Base-by-base conservation (phyloP, 192 early-diverging fungal genomes). In the Coemansia sp. region DNA sequence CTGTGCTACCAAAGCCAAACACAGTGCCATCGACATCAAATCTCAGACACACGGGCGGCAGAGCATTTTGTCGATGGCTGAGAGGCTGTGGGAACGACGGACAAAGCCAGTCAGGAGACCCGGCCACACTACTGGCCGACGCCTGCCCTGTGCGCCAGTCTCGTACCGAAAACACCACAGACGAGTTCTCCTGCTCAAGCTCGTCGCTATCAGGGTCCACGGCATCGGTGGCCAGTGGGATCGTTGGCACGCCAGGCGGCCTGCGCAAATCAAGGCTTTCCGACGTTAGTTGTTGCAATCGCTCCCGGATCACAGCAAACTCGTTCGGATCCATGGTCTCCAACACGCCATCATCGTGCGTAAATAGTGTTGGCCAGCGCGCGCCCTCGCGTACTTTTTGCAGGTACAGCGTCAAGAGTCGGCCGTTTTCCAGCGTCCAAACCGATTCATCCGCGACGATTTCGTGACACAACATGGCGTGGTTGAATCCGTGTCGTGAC, bases 21-120 rank as follows among this genome's bases (percentile, higher is more conserved):
- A 89, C 85, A 0, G 85, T 48, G 8, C 87, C 90, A 66, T 91
- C 90, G 8, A 91, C 84, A 65, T 91, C 88, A 22, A 76, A 71
- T 41, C 84, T 83, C 9, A 89, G 50, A 57, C 86, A 88, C 0
- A 89, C 72, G 2, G 84, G 72, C n/a, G 80, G 83, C 46, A 85
- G 62, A 14, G 35, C 22, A 9, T 18, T 24, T 9, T 32, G 33
- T 33, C 29, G 39, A n/a, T 32, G 36, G 24, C 37, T 22, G 46
- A 58, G 56, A 4, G 61, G 48, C 19, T 19, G 33, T 32, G 70
- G 46, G 46, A 83, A 81, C 43, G 83, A 72, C 3, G 60, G 15
- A 43, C 83, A 85, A 17, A 90, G 75, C 87, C 86, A 90, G 48
- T 85, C 85, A 32, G 84, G 81, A 10, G 83, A 72, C 3, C 83